Percentiles rank a stretch among this genome's conserved stretches.
phyloP scores from a whole-genome alignment of 257 asterid species.

The Scutellaria barbata region DNA sequence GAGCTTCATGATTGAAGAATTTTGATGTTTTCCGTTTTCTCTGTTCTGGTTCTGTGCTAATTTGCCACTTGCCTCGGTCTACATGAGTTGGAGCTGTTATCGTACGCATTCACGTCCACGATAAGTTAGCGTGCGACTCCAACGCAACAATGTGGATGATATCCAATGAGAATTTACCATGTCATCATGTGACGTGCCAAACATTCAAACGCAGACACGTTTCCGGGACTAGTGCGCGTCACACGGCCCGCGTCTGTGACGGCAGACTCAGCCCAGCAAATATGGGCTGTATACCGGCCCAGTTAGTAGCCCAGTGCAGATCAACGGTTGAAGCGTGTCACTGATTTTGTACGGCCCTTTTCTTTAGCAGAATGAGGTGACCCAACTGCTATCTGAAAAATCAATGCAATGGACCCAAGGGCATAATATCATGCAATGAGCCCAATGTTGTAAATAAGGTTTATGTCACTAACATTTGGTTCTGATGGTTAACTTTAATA shows the following conservation, averaged over 20 bases:
- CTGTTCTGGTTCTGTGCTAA: neutral
- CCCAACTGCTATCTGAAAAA: neutral
- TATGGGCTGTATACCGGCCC: neutral
- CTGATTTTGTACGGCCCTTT: too few species aligned
- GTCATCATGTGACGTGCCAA: constrained; percentile 35
- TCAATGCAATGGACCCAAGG: too few species aligned
- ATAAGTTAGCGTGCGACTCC: constrained; percentile 38
- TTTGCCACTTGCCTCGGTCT: constrained; percentile 19
- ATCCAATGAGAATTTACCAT: constrained; percentile 59
- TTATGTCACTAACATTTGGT: too few species aligned
- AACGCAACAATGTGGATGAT: constrained; percentile 36
- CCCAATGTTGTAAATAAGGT: neutral
- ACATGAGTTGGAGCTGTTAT: constrained; percentile 25
- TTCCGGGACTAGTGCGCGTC: neutral
- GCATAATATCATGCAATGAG: neutral
- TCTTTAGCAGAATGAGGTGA: neutral
- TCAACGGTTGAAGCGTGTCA: too few species aligned
- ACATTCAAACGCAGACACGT: constrained; percentile 21
- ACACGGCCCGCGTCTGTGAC: too few species aligned
- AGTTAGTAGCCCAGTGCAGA: neutral
- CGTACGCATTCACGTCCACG: constrained; percentile 20
- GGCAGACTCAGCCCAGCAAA: neutral
- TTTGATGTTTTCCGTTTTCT: neutral
- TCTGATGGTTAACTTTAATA: too few species aligned
- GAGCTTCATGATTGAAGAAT: constrained; percentile 50